Base-by-base conservation (phyloP, 2,329 filamentous ascomycete species). In the Phyllosticta paracitricarpa region DNA sequence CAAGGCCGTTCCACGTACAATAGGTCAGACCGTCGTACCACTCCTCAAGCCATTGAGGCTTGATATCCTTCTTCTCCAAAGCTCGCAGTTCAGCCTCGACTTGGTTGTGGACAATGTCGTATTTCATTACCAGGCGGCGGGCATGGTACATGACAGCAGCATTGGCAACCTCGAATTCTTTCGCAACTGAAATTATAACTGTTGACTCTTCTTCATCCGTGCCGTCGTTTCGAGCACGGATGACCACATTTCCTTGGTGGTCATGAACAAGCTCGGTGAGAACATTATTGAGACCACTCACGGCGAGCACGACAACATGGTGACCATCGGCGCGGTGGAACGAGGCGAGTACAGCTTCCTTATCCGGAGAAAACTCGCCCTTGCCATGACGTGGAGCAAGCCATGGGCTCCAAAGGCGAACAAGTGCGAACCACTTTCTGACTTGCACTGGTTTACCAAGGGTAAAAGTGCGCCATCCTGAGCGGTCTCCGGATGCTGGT, bases 1-100 rank as follows among this genome's bases (percentile, higher is more conserved):
- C 94, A 0, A 99, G 79, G 0, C 86, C 89, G 70, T 97, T 99
- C 94, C 94, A 99, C 0, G 94, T 99, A 72, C 94, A 99, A 71
- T 94, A 99, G 0, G 91, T 89, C 48, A 99, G 78, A 0, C 91
- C 91, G 72, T 97, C 94, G 70, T 92, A 92, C 91, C 92, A 97
- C 63, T 89, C 85, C 65, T 94, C 85, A 56, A 89, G 77, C 91
- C 91, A 96, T 70, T 85, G 74, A 5, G 80, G 75, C 59, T 80
- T 79, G 35, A 86, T 74, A 17, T 80, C 80, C 26, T 78, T 69
- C 12, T 78, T 75, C 17, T 74, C 73, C 7, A 82, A 66, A 0
- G 75, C 72, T 61, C 78, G 72, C 26, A 81, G 70, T 63, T 85
- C 79, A 28, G 74, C 72, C 22, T 76, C 74, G 62, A 75, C 68